Conservation (phyloP, 2,329 filamentous ascomycete genomes). For the Paraphaeosphaeria sporulosa region DNA sequence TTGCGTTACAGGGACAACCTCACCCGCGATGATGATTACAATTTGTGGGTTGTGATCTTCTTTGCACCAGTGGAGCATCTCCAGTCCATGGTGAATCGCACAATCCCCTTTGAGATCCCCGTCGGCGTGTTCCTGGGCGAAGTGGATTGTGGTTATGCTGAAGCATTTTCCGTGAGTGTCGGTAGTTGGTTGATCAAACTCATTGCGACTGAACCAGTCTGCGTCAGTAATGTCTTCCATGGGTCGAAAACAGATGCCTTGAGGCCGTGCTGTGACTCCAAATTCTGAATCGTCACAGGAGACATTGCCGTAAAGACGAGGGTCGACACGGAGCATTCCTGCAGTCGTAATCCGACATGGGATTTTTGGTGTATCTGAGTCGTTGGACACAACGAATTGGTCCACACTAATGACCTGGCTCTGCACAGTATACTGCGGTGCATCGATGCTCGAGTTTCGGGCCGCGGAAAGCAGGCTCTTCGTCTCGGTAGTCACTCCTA, state of each 20-base stretch:
- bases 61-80: slow-evolving; percentile 1
- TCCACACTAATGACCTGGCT: background rate
- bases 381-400: background rate
- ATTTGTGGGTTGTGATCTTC: background rate
- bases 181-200: background rate
- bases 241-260: slow-evolving; percentile 1
- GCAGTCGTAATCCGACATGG: background rate
- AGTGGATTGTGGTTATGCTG: background rate
- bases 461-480: background rate
- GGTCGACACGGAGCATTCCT: background rate
- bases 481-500: background rate
- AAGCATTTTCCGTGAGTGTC: background rate
- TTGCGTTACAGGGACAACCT: background rate
- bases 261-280: background rate
- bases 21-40: background rate
- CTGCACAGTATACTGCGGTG: background rate
- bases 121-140: background rate
- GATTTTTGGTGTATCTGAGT: background rate
- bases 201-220: background rate
- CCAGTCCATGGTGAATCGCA: background rate
- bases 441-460: background rate
- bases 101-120: background rate
- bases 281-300: background rate
- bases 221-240: background rate
- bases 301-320: background rate